phyloP scores from a whole-genome alignment of 1,284 basidiomycete genomes.

The Papiliotrema fonsecae region DNA sequence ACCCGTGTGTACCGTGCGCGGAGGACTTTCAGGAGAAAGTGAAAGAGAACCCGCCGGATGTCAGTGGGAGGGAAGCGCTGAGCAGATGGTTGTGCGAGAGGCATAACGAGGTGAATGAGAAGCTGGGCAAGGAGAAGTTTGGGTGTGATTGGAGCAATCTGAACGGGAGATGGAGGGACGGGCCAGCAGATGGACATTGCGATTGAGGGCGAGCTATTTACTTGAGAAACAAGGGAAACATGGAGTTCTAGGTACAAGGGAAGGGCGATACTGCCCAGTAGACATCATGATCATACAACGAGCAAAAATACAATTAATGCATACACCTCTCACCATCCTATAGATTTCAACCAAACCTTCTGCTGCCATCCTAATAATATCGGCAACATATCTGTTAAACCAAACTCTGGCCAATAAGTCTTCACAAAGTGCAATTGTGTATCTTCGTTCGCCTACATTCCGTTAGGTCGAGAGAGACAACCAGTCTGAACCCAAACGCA shows the following conservation, averaged over 20 bases:
- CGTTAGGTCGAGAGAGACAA: too few relatives aligned
- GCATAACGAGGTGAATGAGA: slow-evolving; percentile 85
- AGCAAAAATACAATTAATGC: slow-evolving; percentile 6
- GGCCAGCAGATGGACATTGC: slow-evolving; percentile 78
- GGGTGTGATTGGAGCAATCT: slow-evolving; percentile 65
- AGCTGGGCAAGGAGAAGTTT: slow-evolving; percentile 75
- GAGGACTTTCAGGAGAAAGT: slow-evolving; percentile 66
- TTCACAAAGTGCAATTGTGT: slow-evolving; percentile 90
- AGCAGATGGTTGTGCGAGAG: slow-evolving; percentile 82
- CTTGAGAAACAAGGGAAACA: background rate
- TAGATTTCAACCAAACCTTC: slow-evolving; percentile 52
- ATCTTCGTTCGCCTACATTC: slow-evolving; percentile 55
- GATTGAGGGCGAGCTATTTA: slow-evolving; percentile 52
- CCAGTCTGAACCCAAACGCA: too few relatives aligned
- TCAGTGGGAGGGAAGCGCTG: slow-evolving; percentile 61
- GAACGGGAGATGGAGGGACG: slow-evolving; percentile 85
- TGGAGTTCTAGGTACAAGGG: background rate
- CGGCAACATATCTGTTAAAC: slow-evolving; percentile 76
- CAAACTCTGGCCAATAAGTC: slow-evolving; percentile 93
- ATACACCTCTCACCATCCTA: slow-evolving; percentile 15
- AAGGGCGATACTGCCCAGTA: background rate
- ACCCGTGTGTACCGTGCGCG: slow-evolving; percentile 82
- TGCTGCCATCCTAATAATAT: slow-evolving; percentile 81
- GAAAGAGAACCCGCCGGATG: slow-evolving; percentile 64
- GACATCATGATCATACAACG: background rate